Percentiles rank a stretch among this genome's conserved stretches.
phyloP scores from a whole-genome alignment of 805 yeast species.

The Wickerhamomyces silvicola region DNA sequence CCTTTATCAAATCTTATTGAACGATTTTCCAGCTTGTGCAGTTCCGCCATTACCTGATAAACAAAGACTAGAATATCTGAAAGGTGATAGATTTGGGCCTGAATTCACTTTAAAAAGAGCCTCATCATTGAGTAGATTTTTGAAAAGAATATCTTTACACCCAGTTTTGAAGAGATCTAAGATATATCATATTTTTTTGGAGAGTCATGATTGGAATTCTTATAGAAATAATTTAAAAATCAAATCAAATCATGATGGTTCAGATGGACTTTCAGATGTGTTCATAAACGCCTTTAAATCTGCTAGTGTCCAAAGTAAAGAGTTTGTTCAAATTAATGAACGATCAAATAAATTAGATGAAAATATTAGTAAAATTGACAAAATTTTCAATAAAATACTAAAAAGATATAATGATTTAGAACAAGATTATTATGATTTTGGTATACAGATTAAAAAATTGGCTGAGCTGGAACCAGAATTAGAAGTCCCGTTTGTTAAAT shows the following conservation, averaged over 20 bases:
- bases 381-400: constrained; percentile 65
- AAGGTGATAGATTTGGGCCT: constrained; percentile 85
- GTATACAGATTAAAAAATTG: constrained; percentile 61
- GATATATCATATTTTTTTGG: constrained; percentile 63
- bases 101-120: constrained; percentile 83
- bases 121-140: constrained; percentile 69
- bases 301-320: constrained; percentile 59
- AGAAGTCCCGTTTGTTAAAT: constrained; percentile 30
- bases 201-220: constrained; percentile 68
- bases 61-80: constrained; percentile 82
- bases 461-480: constrained; percentile 47
- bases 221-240: constrained; percentile 52
- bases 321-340: constrained; percentile 77
- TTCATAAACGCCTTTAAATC: constrained; percentile 92
- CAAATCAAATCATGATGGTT: constrained; percentile 12
- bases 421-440: constrained; percentile 65
- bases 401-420: constrained; percentile 68
- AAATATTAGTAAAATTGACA: constrained; percentile 72
- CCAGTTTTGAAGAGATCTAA: constrained; percentile 65
- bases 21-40: constrained; percentile 78
- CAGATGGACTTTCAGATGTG: constrained; percentile 81
- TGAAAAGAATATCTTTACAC: constrained; percentile 68
- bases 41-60: constrained; percentile 95
- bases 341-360: constrained; percentile 80
- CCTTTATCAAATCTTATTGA: constrained; percentile 63